Conservation (phyloP, 257 asterid genomes). For the Capsicum chinense region DNA sequence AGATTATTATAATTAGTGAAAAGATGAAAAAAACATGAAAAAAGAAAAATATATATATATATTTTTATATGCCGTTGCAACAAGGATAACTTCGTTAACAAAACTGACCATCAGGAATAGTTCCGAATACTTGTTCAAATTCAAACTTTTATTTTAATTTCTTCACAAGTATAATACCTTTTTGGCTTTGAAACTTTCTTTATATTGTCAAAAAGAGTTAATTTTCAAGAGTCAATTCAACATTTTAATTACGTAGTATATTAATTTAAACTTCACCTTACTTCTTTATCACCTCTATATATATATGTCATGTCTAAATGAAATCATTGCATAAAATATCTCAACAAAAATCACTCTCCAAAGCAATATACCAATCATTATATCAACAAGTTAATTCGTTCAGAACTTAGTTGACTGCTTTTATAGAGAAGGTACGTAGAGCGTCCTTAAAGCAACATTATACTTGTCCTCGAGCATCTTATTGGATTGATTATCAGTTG, state of each 20-base stretch:
- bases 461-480: background rate
- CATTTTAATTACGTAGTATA: no score
- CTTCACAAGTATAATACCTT: background rate
- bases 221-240: slow-evolving; percentile 3
- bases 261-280: no score
- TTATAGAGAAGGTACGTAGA: background rate
- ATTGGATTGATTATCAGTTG: no score
- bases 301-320: background rate
- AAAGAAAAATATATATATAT: no score
- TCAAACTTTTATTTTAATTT: background rate
- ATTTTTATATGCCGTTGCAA: background rate
- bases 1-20: no score
- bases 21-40: no score
- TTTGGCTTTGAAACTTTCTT: background rate
- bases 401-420: background rate
- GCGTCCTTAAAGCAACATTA: background rate
- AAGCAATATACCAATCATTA: background rate
- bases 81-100: background rate
- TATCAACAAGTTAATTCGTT: background rate
- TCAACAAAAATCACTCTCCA: background rate
- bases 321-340: background rate
- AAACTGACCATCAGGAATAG: background rate
- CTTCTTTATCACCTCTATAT: background rate
- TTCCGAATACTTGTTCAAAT: background rate
- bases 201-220: background rate